Base-by-base conservation (phyloP, 2,329 filamentous ascomycete genomes). In the Diaporthe sp. region DNA sequence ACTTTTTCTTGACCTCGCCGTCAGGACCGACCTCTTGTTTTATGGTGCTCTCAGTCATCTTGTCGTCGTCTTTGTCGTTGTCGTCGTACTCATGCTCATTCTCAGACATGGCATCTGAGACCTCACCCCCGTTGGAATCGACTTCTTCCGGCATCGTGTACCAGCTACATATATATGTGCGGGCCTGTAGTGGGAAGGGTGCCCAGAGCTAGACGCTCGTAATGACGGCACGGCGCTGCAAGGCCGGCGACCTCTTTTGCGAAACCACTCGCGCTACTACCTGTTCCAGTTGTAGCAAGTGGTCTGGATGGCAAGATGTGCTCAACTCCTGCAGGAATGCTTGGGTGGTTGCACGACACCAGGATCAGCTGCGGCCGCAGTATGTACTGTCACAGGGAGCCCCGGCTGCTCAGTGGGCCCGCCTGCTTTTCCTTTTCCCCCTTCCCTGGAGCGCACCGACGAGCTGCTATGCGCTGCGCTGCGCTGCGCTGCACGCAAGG, bases 1-100 rank as follows among this genome's bases (percentile, higher is more conserved):
- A 89, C 84, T 92, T 93, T 85, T 93, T 94, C 85, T 92, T 92
- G 74, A 86, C 83, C 80, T 90, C 87, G 77, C 84, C 85, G 77
- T 87, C 85, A 77, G 87, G 85, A 78, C 85, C 83, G 58, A 81
- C 80, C 76, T 86, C 84, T 72, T 84, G 83, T 67, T 84, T 82
- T 42, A 82, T 81, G 83, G 84, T 82, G 80, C 86, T 83, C 77
- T 87, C 87, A 77, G 85, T 81, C 87, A 90, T 89, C 78, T 85
- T 90, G 77, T 88, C 87, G 83, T 88, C 85, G 82, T 86, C 84
- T 79, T 86, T 88, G 72, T 88, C 87, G 78, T 78, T 77, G 72
- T 86, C 85, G 81, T 88, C 85, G 82, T 87, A 86, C 78, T 90
- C 89, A 84, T 90, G 86, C 77, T 89, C 88, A 82, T 88, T 89